Evolutionary conservation across 441 rosid species (phyloP), one percentile per base, ranked within the genome.

Genomic region (Gossypium trilobum): DNA sequence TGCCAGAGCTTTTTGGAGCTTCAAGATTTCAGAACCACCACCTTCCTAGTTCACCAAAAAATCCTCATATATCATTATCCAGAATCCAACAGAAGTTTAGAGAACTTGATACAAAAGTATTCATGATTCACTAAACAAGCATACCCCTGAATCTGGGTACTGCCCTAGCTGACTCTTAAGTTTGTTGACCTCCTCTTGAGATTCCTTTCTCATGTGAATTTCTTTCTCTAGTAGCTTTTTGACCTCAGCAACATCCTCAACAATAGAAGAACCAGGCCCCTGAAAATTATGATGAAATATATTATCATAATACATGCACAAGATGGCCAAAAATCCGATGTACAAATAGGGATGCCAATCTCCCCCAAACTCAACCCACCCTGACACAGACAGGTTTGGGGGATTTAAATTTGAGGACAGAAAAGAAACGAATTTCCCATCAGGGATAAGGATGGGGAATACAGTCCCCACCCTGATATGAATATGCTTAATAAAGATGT

Each of bases 111-210:
- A 25, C 27, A 63, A 50, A 44, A 16, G 71, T 11, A 70, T 33
- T 36, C 57, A 60, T 46, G 25, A 20, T 59, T 54, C 29, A n/a
- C 65, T 17, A 33, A 29, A 52, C 65, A 78, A 78, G 65, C 73
- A 71, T 82, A 91, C 98, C 91, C 81, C 87, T 74, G 88, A 83
- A 76, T 80, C 74, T 72, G 82, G 70, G 68, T 78, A 84, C 75
- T 81, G 82, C 55, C 83, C 86, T 71, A 85, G 73, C 82, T 84
- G 96, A 79, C 83, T 78, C 73, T 84, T 91, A 20, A 92, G 82
- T 80, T 81, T 89, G 78, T 73, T 79, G 71, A 87, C 82, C 83
- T 95, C 96, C 77, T 85, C 92, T 79, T 92, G 97, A 68, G 94
- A 92, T 70, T 87, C 79, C 86, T 83, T 89, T 81, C 91, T 87